phyloP scores from a whole-genome alignment of 352 stramenopile species.

The Phytophthora cryptogea region DNA sequence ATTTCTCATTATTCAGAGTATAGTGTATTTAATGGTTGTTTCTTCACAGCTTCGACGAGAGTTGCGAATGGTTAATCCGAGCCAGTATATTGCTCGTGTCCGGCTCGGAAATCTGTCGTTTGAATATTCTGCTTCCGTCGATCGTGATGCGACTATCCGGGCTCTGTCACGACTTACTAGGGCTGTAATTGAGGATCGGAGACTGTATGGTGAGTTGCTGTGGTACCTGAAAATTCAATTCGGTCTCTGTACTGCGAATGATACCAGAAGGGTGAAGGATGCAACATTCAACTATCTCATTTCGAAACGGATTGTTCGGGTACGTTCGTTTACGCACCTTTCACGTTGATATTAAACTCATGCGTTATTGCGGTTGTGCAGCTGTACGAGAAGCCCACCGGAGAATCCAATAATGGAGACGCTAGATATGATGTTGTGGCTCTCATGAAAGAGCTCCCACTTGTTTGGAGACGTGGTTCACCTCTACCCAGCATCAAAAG shows the following conservation, averaged over 20 bases:
- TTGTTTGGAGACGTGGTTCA: slow-evolving; percentile 35
- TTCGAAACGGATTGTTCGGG: slow-evolving; percentile 43
- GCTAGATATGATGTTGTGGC: slow-evolving; percentile 42
- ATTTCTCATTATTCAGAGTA: not conserved
- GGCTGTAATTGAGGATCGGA: slow-evolving; percentile 43
- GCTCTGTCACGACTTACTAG: slow-evolving; percentile 45
- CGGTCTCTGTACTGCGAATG: slow-evolving; percentile 39
- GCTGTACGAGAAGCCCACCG: slow-evolving; percentile 27
- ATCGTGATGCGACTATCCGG: slow-evolving; percentile 56
- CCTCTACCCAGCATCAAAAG: slow-evolving; percentile 35
- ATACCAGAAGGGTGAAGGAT: slow-evolving; percentile 52
- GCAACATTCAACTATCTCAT: slow-evolving; percentile 54
- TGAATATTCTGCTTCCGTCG: slow-evolving; percentile 29
- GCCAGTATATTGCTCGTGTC: slow-evolving; percentile 34
- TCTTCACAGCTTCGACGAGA: slow-evolving; percentile 54
- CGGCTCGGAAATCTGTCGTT: slow-evolving; percentile 54
- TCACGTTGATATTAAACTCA: slow-evolving; percentile 12
- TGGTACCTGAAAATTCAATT: slow-evolving; percentile 48
- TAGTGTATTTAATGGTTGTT: slow-evolving; percentile 14
- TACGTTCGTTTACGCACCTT: slow-evolving; percentile 22
- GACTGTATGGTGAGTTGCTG: slow-evolving; percentile 52
- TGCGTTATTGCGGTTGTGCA: slow-evolving; percentile 13
- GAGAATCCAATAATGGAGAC: slow-evolving; percentile 20
- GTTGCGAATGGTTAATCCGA: slow-evolving; percentile 18
- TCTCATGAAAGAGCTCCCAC: slow-evolving; percentile 41